Base-by-base conservation (phyloP, 305 asterid genomes). In the Fraxinus paxiana region DNA sequence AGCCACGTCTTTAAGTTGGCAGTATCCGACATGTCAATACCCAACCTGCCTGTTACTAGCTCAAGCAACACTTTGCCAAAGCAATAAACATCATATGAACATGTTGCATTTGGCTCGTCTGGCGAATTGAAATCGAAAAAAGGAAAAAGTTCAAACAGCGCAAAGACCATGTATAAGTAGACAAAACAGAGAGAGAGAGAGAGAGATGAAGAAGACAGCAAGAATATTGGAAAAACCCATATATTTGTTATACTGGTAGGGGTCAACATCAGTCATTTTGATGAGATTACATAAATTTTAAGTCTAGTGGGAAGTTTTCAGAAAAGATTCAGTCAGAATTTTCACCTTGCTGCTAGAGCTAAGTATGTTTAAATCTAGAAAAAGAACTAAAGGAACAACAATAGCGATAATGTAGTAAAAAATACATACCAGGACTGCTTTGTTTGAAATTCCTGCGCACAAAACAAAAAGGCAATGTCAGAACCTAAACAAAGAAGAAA, bases 41-140 rank as follows among this genome's bases (percentile, higher is more conserved):
- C 99, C 0, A 95, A 87, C 79, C 89, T 93, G 10, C 99, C 98
- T 0, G 97, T 95, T 17, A 95, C 97, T 2, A 95, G 97, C 92
- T 93, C 99, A 4, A 95, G 94, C 75, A 95, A 79, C 70, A 95
- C 97, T 80, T 93, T 95, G 17, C 99, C 99, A 6, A 95, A 93
- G 86, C 98, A 95, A 86, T 89, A 92, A 10, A 95, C 99, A 73
- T 95, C 99, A 24, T 95, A 90, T 43, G 97, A 88, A 75, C 98
- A 92, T 34, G 90, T 89, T 3, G 97, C 90, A 3, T 85, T 89
- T 2, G 92, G 88, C n/a, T 81, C 83, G 75, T 95, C 98, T 95
- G 87, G 79, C n/a, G 26, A 82, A 73, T 13, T 20, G 10, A 20
- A 70, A 80, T 46, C 6, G 77, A 10, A 26, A 26, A 10, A 22